Conservation (phyloP, 148 eudicot genomes). For the Vaccinium vitisidaea region DNA sequence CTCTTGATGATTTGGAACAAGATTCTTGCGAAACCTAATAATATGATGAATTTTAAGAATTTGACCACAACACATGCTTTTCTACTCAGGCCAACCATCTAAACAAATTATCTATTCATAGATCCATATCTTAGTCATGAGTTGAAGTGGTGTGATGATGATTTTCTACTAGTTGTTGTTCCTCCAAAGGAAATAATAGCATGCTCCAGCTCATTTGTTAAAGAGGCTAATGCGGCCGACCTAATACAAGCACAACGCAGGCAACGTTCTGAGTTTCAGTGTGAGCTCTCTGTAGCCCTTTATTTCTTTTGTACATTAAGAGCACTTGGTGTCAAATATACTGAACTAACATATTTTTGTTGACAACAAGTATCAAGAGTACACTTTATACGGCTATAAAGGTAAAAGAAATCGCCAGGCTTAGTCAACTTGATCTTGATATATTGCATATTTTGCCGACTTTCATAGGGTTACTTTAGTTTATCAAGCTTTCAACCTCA, state of each 20-base stretch:
- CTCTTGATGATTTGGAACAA: neutral
- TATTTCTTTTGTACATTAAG: neutral
- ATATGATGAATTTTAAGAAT: neutral
- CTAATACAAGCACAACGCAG: constrained; percentile 55
- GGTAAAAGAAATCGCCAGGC: constrained; percentile 37
- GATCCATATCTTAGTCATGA: constrained; percentile 5
- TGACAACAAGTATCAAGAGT: constrained; percentile 65
- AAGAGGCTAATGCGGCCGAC: constrained; percentile 88
- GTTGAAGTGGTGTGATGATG: constrained; percentile 36
- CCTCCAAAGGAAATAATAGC: constrained; percentile 58
- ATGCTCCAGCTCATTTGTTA: constrained; percentile 51
- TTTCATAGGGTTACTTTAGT: neutral
- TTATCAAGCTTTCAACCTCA: constrained; percentile 6
- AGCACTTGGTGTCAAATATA: constrained; percentile 6
- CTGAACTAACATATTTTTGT: constrained; percentile 20
- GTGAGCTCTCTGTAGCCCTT: constrained; percentile 35
- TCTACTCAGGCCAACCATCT: neutral
- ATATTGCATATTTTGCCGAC: neutral
- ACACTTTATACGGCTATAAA: constrained; percentile 64
- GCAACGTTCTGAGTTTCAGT: constrained; percentile 86
- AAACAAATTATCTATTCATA: neutral
- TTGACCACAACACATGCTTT: neutral
- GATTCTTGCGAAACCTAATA: neutral
- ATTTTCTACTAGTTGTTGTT: constrained; percentile 42
- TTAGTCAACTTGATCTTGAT: neutral